Evolutionary conservation across 148 eudicot species (phyloP), one percentile per base, ranked within the genome.

Genomic region (Camellia japonica): DNA sequence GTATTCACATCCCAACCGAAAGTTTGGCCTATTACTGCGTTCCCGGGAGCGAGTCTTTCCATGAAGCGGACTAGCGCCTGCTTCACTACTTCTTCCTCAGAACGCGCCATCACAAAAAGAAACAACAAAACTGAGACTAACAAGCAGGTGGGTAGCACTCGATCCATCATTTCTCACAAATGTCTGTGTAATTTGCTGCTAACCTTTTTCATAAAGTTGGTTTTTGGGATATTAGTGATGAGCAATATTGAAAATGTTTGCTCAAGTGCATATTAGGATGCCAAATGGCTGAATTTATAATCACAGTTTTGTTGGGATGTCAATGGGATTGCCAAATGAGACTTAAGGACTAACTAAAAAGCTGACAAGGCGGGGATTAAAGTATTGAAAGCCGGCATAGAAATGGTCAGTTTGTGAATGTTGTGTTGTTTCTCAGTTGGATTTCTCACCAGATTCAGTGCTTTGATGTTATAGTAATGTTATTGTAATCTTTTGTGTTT

Each of bases 31-130:
- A 13, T 68, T 42, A 0, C 49, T 7, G 8, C n/a, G 7, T 66
- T 80, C 13, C 80, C 87, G 15, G 83, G 85, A 4, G 59, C 23
- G 30, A 88, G 86, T 4, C 82, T 81, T 20, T 19, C n/a, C 88
- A 88, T 86, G 76, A 88, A 86, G 56, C 44, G 41, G 55, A 78
- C 75, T 18, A 88, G 69, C 3, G 88, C 84, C 5, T 56, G 64
- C 46, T 23, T 80, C 79, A 74, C 80, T 80, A 82, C 80, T 4
- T 42, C 61, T 4, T 69, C 71, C 23, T 86, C 88, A n/a, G 87
- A 68, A 16, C 47, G 76, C 12, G 70, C 75, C 3, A 42, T 12
- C 14, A 64, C 51, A 23, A 78, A 75, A 42, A 82, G 73, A 42
- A 82, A 46, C 56, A 73, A 81, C 16, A 58, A 58, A 9, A 75